Conservation (phyloP, 805 yeast genomes). For the Candida maris region DNA sequence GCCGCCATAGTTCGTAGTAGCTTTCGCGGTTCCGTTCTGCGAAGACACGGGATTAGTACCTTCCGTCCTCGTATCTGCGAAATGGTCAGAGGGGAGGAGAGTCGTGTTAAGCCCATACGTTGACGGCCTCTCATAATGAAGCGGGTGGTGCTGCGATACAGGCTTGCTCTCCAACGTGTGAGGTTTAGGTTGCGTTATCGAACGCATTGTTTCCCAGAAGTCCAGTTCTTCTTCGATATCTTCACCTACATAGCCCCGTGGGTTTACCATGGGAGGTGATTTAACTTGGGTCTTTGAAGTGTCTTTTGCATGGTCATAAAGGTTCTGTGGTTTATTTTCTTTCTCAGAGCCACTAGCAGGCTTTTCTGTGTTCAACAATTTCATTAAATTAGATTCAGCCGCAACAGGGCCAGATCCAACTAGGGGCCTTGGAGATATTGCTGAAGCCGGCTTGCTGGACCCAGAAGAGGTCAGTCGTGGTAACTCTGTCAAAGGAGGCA, state of each 20-base stretch:
- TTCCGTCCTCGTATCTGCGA: background rate
- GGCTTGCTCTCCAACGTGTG: slow-evolving; percentile 31
- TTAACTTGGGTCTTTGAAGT: background rate
- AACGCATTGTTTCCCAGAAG: slow-evolving; percentile 68
- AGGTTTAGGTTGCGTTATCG: slow-evolving; percentile 43
- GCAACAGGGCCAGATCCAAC: slow-evolving; percentile 9
- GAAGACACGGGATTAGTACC: slow-evolving; percentile 5
- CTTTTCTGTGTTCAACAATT: slow-evolving; percentile 38
- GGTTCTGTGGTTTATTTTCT: slow-evolving; percentile 5
- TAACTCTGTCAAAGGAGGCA: slow-evolving; percentile 67
- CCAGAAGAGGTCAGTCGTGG: slow-evolving; percentile 65
- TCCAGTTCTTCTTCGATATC: slow-evolving; percentile 62
- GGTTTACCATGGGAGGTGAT: background rate
- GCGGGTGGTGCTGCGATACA: slow-evolving; percentile 53
- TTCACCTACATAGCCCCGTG: slow-evolving; percentile 29
- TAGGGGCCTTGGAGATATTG: slow-evolving; percentile 13
- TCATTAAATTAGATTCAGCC: slow-evolving; percentile 41
- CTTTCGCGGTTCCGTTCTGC: slow-evolving; percentile 1
- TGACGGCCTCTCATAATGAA: slow-evolving; percentile 37
- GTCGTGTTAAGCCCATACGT: slow-evolving; percentile 8
- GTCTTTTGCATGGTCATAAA: background rate
- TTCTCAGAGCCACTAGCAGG: slow-evolving; percentile 6
- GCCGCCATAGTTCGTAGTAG: slow-evolving; percentile 8
- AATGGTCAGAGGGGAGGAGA: slow-evolving; percentile 2
- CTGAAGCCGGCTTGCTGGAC: slow-evolving; percentile 33